Evolutionary conservation across 176 grass and related monocot genomes (phyloP).

Genomic region (Oryza brachyantha): DNA sequence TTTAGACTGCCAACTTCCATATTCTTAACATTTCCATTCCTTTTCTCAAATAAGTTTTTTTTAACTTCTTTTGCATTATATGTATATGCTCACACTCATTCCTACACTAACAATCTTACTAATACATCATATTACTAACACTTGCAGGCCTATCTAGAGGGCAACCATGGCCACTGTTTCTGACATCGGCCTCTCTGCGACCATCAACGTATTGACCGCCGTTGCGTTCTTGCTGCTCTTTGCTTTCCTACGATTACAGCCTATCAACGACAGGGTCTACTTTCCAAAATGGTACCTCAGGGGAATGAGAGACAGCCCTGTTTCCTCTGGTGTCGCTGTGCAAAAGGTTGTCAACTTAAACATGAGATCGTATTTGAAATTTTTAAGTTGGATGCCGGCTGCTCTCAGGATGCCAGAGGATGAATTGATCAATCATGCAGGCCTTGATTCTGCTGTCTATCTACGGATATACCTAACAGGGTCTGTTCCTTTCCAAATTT

Average conservation of each 20-base stretch:
- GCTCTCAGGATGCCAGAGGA: constrained; percentile 88
- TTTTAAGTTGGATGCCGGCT: constrained; percentile 82
- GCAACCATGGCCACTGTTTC: constrained; percentile 46
- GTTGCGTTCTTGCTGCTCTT: constrained; percentile 71
- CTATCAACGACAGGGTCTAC: constrained; percentile 91
- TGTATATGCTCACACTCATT: not conserved
- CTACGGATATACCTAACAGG: constrained; percentile 89
- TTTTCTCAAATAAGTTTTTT: not conserved
- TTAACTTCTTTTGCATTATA: not conserved
- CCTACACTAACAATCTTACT: not conserved
- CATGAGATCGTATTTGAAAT: constrained; percentile 64
- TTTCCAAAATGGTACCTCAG: constrained; percentile 98
- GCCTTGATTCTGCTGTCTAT: constrained; percentile 91
- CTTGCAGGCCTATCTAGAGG: constrained; percentile 23
- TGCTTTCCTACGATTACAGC: constrained; percentile 83
- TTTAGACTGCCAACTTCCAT: not conserved
- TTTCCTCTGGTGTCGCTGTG: constrained; percentile 43
- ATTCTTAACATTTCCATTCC: not conserved
- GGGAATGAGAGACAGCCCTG: constrained; percentile 72
- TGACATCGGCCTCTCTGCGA: constrained; percentile 70
- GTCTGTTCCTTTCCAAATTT: constrained; percentile 27
- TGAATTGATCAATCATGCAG: constrained; percentile 89
- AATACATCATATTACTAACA: not conserved
- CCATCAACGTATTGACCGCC: constrained; percentile 59
- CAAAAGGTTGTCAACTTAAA: constrained; percentile 83